Evolutionary conservation across 306 rosid species (phyloP), one percentile per base, ranked within the genome.

Genomic region (Vachellia collinsii): DNA sequence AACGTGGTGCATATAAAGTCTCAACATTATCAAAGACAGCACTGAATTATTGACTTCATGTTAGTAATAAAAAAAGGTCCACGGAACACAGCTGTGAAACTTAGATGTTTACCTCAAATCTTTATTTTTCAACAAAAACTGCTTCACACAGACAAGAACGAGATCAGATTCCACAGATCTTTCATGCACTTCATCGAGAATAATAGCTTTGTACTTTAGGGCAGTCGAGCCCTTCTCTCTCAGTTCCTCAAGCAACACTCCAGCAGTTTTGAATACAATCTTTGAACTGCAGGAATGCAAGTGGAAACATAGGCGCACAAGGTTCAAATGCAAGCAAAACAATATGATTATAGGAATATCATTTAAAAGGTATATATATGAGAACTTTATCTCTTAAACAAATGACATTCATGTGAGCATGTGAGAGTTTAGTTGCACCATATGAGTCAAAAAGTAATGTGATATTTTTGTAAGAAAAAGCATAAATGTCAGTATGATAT

Each of bases 171-270:
- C 98, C 66, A 87, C 91, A 17, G 98, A 94, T 92, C 97, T 90
- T 89, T 94, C 98, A 85, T 94, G 98, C 41, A 94, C 98, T 88
- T 94, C 98, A 76, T 94, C 98, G 29, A 94, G 96, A 80, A 94
- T 87, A 80, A 94, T 89, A 88, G 78, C 98, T 85, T 88, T 94
- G 89, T 92, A 94, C 77, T 94, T 80, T 39, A 94, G 85, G 5
- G 97, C 98, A 65, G 77, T 75, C 83, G 79, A 78, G 13, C 97
- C 97, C 88, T 84, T 92, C 71, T 94, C 98, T 74, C 87, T 87
- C 92, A 94, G 75, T 88, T 92, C 98, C 17, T 92, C 97, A 87
- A 94, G 81, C 85, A 94, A 84, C 85, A 94, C 97, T 81, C 97
- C 98, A 83, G 98, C 97, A 80, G 97, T 94, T 87, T 94, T 94